phyloP scores from a whole-genome alignment of 306 rosid genomes.

The Casuarina cunninghamiana region DNA sequence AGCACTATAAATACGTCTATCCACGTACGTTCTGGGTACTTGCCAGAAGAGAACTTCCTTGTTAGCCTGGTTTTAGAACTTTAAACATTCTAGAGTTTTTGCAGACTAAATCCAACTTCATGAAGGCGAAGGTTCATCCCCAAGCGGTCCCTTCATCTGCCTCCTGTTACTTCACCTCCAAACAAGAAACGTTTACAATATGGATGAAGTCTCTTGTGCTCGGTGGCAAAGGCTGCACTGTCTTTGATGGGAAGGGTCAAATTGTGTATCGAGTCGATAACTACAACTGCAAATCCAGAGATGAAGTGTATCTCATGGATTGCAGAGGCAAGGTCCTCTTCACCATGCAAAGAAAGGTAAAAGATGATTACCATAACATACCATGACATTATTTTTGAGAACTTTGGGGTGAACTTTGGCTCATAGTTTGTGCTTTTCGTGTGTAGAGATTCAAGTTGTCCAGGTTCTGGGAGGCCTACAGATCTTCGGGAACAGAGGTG shows the following conservation, averaged over 20 bases:
- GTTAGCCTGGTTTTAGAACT: neutral
- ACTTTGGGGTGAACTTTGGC: neutral
- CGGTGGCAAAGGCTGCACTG: constrained; percentile 67
- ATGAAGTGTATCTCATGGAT: constrained; percentile 75
- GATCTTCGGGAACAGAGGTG: constrained; percentile 33
- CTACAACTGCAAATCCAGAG: constrained; percentile 44
- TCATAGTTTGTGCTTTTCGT: neutral
- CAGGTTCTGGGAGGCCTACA: constrained; percentile 64
- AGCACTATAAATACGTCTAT: constrained; percentile 24
- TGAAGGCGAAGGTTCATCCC: constrained; percentile 58
- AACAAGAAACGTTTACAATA: constrained; percentile 67
- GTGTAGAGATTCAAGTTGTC: constrained; percentile 46
- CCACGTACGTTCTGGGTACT: constrained; percentile 29
- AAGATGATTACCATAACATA: neutral
- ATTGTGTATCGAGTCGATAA: constrained; percentile 68
- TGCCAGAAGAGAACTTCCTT: too few relatives aligned
- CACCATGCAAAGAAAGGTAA: constrained; percentile 60
- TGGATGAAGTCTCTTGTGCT: constrained; percentile 80
- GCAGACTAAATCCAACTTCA: constrained; percentile 11
- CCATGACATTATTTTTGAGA: neutral
- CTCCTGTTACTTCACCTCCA: constrained; percentile 41
- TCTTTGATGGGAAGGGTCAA: constrained; percentile 61
- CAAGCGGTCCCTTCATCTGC: constrained; percentile 28
- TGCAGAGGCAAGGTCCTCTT: constrained; percentile 52
- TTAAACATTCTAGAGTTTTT: constrained; percentile 24